These are phyloP conservation scores for Plasmodium reichenowi DNA, from an alignment of 169 alveolate species.

Conservation along the genomic window DNA sequence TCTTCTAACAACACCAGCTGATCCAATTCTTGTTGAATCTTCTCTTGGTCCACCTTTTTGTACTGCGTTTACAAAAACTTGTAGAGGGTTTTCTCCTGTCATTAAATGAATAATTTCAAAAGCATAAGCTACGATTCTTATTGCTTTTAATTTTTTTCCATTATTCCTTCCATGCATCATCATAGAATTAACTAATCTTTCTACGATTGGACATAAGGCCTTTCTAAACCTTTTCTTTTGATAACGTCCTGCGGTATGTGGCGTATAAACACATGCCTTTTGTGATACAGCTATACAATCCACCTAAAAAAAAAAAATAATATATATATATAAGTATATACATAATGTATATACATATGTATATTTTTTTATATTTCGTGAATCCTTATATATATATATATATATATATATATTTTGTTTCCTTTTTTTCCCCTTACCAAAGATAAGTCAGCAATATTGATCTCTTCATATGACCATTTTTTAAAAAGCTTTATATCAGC, in stretches of 20 bases:
- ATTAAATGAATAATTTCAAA: slow-evolving; percentile 97
- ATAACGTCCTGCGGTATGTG: slow-evolving; percentile 99
- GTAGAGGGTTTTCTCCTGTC: slow-evolving; percentile 98
- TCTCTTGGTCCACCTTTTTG: slow-evolving; percentile 99
- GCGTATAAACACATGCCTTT: slow-evolving; percentile 96
- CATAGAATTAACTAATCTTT: slow-evolving; percentile 96
- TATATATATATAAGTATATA: neutral
- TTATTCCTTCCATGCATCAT: slow-evolving; percentile 96
- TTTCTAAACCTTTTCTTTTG: slow-evolving; percentile 98
- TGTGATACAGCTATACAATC: slow-evolving; percentile 95
- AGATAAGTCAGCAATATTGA: slow-evolving; percentile 95
- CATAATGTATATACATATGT: neutral
- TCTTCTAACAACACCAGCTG: slow-evolving; percentile 99
- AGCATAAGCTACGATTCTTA: slow-evolving; percentile 98
- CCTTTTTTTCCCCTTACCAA: slow-evolving; percentile 81
- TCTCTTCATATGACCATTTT: slow-evolving; percentile 97
- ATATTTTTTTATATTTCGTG: neutral
- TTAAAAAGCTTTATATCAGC: slow-evolving; percentile 95
- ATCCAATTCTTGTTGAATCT: slow-evolving; percentile 99
- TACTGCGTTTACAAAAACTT: slow-evolving; percentile 97
- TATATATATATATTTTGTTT: neutral
- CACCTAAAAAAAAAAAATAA: slow-evolving; percentile 78
- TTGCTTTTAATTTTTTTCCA: slow-evolving; percentile 98
- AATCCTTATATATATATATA: neutral
- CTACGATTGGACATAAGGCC: slow-evolving; percentile 99